Percentiles rank a stretch among this genome's conserved stretches.
phyloP scores from a whole-genome alignment of 176 grass and related monocot species.

The Chloris gayana region DNA sequence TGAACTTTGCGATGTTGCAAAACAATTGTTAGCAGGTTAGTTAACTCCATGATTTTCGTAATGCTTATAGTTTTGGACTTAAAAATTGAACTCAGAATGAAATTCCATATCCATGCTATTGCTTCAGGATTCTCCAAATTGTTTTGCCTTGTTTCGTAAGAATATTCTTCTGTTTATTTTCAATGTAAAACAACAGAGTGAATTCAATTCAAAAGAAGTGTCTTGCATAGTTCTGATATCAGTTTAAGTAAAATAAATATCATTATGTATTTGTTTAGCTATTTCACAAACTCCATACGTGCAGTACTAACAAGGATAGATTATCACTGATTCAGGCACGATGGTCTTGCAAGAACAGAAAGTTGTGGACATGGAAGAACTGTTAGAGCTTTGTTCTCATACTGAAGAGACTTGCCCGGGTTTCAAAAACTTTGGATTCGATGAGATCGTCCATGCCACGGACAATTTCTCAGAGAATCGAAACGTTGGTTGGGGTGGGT shows the following conservation, averaged over 20 bases:
- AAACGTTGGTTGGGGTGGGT: constrained; percentile 28
- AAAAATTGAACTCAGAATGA: background rate
- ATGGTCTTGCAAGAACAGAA: constrained; percentile 31
- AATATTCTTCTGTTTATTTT: background rate
- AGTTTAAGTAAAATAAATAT: background rate
- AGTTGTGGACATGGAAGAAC: constrained; percentile 11
- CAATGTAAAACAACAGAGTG: background rate
- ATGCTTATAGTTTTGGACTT: background rate
- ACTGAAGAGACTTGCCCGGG: constrained; percentile 27
- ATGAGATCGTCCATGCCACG: constrained; percentile 42
- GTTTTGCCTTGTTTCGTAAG: background rate
- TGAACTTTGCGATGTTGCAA: background rate
- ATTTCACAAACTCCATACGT: background rate
- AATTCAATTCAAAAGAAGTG: background rate
- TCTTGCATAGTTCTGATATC: background rate
- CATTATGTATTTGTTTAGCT: background rate
- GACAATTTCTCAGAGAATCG: constrained; percentile 40
- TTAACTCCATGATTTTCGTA: background rate
- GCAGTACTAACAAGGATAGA: background rate
- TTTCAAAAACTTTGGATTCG: constrained; percentile 40
- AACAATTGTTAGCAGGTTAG: constrained; percentile 1
- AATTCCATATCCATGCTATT: background rate
- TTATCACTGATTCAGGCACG: constrained; percentile 34
- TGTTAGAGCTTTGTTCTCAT: constrained; percentile 20
- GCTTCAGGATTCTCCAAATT: background rate